A percentile compares a stretch with the other conserved stretches of the same genome.
Conservation (phyloP, 495 filamentous ascomycete species). For the Platismatia glauca region DNA sequence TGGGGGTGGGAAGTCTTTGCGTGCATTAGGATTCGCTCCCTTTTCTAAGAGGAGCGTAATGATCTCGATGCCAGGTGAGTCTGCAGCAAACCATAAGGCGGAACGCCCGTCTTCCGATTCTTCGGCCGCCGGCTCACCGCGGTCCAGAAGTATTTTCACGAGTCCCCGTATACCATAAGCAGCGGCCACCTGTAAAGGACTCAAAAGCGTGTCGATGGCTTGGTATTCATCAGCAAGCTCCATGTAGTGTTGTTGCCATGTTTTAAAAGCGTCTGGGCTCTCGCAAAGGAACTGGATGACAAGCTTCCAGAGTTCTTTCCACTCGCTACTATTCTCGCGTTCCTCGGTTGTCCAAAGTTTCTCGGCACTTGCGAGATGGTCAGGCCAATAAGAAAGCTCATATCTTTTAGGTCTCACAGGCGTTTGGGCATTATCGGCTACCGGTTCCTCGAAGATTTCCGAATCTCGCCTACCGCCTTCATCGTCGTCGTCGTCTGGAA, state of each 20-base stretch:
- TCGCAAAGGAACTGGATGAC: background rate
- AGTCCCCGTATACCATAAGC: background rate
- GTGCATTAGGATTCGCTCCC: background rate
- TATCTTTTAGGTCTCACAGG: background rate
- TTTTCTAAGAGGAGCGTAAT: background rate
- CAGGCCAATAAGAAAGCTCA: background rate
- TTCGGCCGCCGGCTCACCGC: background rate
- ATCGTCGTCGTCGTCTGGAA: background rate
- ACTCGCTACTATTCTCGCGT: background rate
- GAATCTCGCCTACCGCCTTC: background rate
- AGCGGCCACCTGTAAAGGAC: slow-evolving; percentile 3
- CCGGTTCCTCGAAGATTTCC: background rate
- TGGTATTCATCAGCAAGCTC: background rate
- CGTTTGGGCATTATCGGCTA: background rate
- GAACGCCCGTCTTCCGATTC: slow-evolving; percentile 2
- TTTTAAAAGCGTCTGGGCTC: background rate
- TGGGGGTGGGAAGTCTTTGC: background rate
- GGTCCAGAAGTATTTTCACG: slow-evolving; percentile 1
- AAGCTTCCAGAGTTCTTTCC: background rate
- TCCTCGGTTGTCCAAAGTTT: background rate
- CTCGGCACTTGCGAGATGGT: background rate
- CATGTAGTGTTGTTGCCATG: slow-evolving; percentile 4
- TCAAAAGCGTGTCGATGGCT: background rate
- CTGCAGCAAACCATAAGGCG: slow-evolving; percentile 2
- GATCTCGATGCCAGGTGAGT: background rate